These are phyloP conservation scores for Pseudogymnoascus sp. DNA, from an alignment of 2,329 filamentous ascomycete species.

Conservation along the genomic window DNA sequence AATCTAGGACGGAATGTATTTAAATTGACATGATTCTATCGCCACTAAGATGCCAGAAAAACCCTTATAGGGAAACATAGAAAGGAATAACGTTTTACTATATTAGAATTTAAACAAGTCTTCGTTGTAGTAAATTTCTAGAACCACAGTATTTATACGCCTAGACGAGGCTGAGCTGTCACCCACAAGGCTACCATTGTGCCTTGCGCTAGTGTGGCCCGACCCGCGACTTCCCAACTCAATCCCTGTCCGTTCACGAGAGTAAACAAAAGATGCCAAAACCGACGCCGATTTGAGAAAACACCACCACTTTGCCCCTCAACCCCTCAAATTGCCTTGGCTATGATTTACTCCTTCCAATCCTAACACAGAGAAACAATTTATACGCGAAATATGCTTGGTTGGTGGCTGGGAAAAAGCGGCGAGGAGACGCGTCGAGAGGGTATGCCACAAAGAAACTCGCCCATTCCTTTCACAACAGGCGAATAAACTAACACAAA, in stretches of 20 bases:
- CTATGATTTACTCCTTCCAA: neutral
- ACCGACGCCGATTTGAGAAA: neutral
- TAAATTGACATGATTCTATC: neutral
- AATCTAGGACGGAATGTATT: neutral
- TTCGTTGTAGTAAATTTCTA: neutral
- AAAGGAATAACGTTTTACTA: neutral
- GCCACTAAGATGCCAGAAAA: neutral
- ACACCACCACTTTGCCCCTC: neutral
- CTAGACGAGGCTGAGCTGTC: neutral
- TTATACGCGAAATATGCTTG: conserved; percentile 23
- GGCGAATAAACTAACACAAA: neutral
- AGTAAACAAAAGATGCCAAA: conserved; percentile 22
- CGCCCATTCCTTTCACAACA: neutral
- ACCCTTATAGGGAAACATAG: neutral
- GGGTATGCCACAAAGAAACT: conserved; percentile 12
- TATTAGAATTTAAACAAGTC: neutral
- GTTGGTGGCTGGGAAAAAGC: conserved; percentile 27
- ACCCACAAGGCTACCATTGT: neutral
- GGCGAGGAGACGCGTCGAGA: conserved; percentile 19
- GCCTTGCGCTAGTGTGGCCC: conserved; percentile 5
- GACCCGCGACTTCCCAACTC: neutral
- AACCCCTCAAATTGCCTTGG: conserved; percentile 10
- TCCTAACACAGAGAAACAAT: neutral
- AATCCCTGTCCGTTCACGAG: conserved; percentile 5
- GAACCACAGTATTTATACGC: neutral